These are phyloP conservation scores for Ceratocystis colombiana DNA, from an alignment of 2,329 filamentous ascomycete species.

Conservation along the genomic window DNA sequence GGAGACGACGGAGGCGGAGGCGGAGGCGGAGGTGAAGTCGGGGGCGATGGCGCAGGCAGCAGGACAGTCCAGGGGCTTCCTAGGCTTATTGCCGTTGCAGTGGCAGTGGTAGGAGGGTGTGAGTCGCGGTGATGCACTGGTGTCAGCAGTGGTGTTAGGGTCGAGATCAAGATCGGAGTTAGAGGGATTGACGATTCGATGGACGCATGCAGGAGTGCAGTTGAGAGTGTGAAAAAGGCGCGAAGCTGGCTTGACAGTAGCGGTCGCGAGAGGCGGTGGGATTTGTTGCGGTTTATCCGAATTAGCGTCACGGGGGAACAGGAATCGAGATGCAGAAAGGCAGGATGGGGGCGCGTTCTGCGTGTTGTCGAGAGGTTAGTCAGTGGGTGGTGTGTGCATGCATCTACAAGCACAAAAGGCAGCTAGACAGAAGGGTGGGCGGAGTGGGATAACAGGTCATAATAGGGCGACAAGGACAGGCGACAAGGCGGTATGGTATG, in stretches of 20 bases:
- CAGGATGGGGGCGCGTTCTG: slow-evolving; percentile 11
- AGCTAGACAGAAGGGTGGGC: background rate
- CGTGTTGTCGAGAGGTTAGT: background rate
- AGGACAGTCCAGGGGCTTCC: background rate
- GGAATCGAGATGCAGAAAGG: slow-evolving; percentile 4
- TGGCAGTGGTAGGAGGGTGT: background rate
- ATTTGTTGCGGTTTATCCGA: background rate
- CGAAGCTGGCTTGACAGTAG: background rate
- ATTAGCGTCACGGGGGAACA: background rate
- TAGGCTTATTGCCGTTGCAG: background rate
- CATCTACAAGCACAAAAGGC: slow-evolving; percentile 5
- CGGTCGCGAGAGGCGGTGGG: slow-evolving; percentile 22
- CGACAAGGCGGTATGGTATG: background rate
- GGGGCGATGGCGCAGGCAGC: background rate
- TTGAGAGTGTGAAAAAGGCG: slow-evolving; percentile 10
- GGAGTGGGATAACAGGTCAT: slow-evolving; percentile 1
- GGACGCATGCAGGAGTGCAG: slow-evolving; percentile 11
- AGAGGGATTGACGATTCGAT: background rate
- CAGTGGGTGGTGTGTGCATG: slow-evolving; percentile 4
- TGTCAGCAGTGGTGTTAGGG: background rate
- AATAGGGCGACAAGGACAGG: background rate
- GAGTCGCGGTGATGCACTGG: background rate
- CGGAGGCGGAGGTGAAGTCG: slow-evolving; percentile 30
- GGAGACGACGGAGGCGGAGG: slow-evolving; percentile 17
- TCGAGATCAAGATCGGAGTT: background rate